A percentile compares a stretch with the other conserved stretches of the same genome.
Conservation (phyloP, 192 early-diverging fungal species). For the Backusella parvicylindrica region DNA sequence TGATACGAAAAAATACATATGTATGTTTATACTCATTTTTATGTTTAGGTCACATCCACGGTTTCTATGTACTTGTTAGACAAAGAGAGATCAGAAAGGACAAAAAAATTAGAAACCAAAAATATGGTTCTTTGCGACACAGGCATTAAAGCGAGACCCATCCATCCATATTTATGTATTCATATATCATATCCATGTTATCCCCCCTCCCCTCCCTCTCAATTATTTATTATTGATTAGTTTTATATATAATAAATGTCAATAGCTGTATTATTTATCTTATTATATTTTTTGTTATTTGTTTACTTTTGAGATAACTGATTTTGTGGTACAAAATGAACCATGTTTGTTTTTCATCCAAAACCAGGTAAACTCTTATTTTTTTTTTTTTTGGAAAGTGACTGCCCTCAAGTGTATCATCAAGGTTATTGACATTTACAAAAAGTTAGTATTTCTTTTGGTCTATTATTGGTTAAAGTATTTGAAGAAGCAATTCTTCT, state of each 20-base stretch:
- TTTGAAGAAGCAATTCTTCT: no score
- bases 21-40: not conserved
- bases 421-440: no score
- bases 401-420: no score
- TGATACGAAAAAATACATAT: not conserved
- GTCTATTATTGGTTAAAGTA: no score
- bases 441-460: no score
- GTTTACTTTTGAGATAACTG: not conserved
- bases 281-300: not conserved
- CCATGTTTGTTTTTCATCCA: not conserved
- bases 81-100: constrained; percentile 11
- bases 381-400: no score
- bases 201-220: not conserved
- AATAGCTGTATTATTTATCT: not conserved
- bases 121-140: not conserved
- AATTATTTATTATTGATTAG: not conserved
- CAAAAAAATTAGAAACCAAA: not conserved
- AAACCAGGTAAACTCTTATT: no score
- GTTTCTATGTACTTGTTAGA: constrained; percentile 29
- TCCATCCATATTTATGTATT: not conserved
- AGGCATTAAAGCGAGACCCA: not conserved
- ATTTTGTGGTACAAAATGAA: no score
- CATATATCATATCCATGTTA: not conserved
- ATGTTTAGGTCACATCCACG: constrained; percentile 26
- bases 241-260: not conserved